A percentile compares a stretch with the other conserved stretches of the same genome.
Conservation (phyloP, 164 flowering plant genomes). For the Piper betle region DNA sequence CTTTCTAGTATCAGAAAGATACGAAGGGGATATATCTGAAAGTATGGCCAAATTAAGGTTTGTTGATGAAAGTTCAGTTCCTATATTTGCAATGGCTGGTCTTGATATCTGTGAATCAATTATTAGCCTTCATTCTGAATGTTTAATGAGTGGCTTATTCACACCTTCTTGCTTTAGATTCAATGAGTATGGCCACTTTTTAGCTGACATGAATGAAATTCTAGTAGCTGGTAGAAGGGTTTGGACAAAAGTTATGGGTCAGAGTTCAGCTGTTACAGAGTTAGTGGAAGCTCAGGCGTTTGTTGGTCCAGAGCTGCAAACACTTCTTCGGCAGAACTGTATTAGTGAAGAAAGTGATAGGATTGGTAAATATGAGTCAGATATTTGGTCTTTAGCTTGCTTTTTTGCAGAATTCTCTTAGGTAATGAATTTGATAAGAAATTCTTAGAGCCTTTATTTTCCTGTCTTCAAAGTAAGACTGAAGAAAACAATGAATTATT, state of each 20-base stretch:
- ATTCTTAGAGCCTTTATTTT: slow-evolving; percentile 12
- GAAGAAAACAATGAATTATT: slow-evolving; percentile 18
- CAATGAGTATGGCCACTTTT: slow-evolving; percentile 39
- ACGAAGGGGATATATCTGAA: slow-evolving; percentile 9
- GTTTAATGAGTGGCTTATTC: slow-evolving; percentile 45
- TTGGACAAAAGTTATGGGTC: slow-evolving; percentile 7
- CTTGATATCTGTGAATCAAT: slow-evolving; percentile 60
- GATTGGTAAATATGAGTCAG: slow-evolving; percentile 34
- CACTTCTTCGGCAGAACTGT: slow-evolving; percentile 19
- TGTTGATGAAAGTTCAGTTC: slow-evolving; percentile 11
- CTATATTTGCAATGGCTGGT: slow-evolving; percentile 30
- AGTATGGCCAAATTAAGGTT: slow-evolving; percentile 9
- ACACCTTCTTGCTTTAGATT: slow-evolving; percentile 35
- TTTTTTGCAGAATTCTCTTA: slow-evolving; percentile 34
- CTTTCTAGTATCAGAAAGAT: slow-evolving; percentile 48
- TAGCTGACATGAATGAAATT: slow-evolving; percentile 31
- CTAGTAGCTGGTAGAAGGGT: slow-evolving; percentile 36
- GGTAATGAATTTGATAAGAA: slow-evolving; percentile 30
- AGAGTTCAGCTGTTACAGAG: slow-evolving; percentile 7
- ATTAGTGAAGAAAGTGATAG: slow-evolving; percentile 12
- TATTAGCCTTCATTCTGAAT: slow-evolving; percentile 38
- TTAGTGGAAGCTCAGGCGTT: slow-evolving; percentile 22
- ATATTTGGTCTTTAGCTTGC: slow-evolving; percentile 74
- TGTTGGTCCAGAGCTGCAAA: slow-evolving; percentile 55
- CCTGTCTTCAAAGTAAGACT: slow-evolving; percentile 3